phyloP scores from a whole-genome alignment of 768 basidiomycete species.

The Ramaria sp. region DNA sequence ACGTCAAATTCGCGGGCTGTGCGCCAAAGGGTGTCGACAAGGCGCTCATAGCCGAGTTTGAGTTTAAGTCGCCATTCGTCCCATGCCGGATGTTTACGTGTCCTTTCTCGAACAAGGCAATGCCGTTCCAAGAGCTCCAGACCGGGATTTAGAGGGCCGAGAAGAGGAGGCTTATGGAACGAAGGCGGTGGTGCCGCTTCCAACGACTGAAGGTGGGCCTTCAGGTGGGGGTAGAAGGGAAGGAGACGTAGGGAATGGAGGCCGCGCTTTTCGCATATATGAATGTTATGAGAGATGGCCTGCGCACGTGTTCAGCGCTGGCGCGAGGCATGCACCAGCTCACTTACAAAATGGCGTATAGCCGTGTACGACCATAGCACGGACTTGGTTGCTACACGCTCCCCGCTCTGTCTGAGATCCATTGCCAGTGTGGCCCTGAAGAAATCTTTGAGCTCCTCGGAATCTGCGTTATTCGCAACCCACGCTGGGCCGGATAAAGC shows the following conservation, averaged over 20 bases:
- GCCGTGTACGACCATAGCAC: conserved; percentile 75
- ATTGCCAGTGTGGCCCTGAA: conserved; percentile 58
- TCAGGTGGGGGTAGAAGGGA: conserved; percentile 48
- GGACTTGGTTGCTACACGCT: conserved; percentile 70
- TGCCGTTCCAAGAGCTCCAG: conserved; percentile 35
- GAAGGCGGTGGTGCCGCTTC: conserved; percentile 44
- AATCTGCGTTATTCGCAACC: conserved; percentile 55
- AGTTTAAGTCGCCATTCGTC: conserved; percentile 52
- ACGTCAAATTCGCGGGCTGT: conserved; percentile 65
- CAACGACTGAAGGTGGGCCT: conserved; percentile 49
- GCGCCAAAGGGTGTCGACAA: conserved; percentile 55
- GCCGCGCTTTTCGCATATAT: conserved; percentile 53
- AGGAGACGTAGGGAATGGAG: conserved; percentile 57
- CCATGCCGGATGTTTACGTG: conserved; percentile 31
- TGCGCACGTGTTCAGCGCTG: conserved; percentile 17
- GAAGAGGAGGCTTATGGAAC: conserved; percentile 57
- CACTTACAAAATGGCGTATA: conserved; percentile 58
- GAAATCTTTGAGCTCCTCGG: conserved; percentile 65
- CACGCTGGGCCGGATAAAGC: conserved; percentile 54
- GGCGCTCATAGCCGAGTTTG: conserved; percentile 51
- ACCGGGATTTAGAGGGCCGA: conserved; percentile 47
- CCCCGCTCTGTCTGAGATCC: conserved; percentile 71
- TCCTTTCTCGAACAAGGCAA: conserved; percentile 5
- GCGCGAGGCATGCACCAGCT: background rate
- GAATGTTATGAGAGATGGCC: conserved; percentile 62